Conservation (phyloP, 75 land plant species). For the Adiantum capillusveneris region DNA sequence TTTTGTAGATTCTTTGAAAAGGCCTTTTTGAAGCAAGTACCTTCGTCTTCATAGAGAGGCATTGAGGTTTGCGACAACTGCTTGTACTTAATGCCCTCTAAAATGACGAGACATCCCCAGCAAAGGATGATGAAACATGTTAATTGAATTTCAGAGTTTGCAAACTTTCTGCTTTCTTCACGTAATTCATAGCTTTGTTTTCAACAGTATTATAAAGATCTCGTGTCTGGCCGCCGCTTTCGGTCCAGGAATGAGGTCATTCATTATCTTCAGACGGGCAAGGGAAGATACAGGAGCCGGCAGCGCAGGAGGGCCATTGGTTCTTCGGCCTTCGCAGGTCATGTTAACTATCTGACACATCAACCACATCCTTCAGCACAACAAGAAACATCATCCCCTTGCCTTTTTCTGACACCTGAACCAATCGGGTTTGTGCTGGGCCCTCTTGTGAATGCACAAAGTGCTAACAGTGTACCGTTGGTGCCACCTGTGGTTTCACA, state of each 20-base stretch:
- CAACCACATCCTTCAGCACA: background rate
- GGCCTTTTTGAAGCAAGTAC: too few relatives aligned
- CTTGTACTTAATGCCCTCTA: too few relatives aligned
- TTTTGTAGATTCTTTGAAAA: too few relatives aligned
- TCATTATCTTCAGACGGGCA: constrained; percentile 8
- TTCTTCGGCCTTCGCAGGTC: background rate
- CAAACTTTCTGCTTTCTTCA: background rate
- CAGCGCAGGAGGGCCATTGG: background rate
- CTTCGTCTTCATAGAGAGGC: too few relatives aligned
- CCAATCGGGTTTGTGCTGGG: background rate
- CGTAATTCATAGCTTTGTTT: background rate
- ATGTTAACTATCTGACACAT: background rate
- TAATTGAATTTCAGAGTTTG: background rate
- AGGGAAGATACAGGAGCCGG: background rate
- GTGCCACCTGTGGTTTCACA: too few relatives aligned
- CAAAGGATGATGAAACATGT: too few relatives aligned
- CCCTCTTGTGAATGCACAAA: background rate
- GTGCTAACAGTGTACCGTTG: background rate
- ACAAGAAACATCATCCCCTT: too few relatives aligned
- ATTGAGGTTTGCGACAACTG: too few relatives aligned
- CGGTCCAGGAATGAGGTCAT: constrained; percentile 21
- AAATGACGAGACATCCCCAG: too few relatives aligned
- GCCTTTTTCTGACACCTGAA: too few relatives aligned
- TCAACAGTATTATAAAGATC: constrained; percentile 16
- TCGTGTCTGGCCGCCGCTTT: constrained; percentile 12